A percentile compares a stretch with the other conserved stretches of the same genome.
These are phyloP conservation scores for Fusarium penzigii DNA, from an alignment of 2,329 filamentous ascomycete genomes.

Conservation along the genomic window DNA sequence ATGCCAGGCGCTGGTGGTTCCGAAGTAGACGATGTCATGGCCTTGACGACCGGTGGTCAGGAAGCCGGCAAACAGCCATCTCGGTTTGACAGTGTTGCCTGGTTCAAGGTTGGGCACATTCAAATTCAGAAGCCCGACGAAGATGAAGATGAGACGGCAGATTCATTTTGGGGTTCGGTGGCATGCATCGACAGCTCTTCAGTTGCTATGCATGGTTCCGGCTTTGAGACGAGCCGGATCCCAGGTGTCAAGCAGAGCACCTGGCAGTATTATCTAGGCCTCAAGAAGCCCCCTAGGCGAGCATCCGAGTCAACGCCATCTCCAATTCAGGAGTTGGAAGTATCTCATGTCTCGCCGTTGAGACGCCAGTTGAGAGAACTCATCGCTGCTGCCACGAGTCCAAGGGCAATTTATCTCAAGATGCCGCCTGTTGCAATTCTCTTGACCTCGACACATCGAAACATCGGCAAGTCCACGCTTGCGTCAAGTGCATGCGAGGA, in stretches of 20 bases:
- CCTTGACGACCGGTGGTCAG: slow-evolving; percentile 47
- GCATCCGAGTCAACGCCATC: slow-evolving; percentile 39
- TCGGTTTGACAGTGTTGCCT: slow-evolving; percentile 68
- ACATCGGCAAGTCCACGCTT: slow-evolving; percentile 86
- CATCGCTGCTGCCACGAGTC: slow-evolving; percentile 84
- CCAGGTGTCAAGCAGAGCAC: slow-evolving; percentile 74
- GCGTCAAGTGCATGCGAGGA: slow-evolving; percentile 79
- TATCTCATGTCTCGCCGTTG: slow-evolving; percentile 57
- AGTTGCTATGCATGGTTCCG: slow-evolving; percentile 89
- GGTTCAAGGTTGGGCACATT: slow-evolving; percentile 88
- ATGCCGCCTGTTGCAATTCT: slow-evolving; percentile 88
- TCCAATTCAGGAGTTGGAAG: slow-evolving; percentile 47
- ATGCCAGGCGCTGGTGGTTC: slow-evolving; percentile 58
- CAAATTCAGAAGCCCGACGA: slow-evolving; percentile 53
- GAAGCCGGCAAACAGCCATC: slow-evolving; percentile 28
- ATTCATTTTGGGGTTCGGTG: slow-evolving; percentile 81
- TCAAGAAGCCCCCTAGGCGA: slow-evolving; percentile 63
- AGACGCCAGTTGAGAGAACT: slow-evolving; percentile 78
- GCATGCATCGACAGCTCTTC: slow-evolving; percentile 83
- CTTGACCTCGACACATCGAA: slow-evolving; percentile 86
- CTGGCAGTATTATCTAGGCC: slow-evolving; percentile 89
- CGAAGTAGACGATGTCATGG: slow-evolving; percentile 71
- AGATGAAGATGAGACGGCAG: slow-evolving; percentile 60
- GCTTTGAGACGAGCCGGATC: slow-evolving; percentile 79
- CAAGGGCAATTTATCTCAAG: slow-evolving; percentile 80